Base-by-base conservation (phyloP, 169 alveolate genomes). In the Plasmodium berghei region DNA sequence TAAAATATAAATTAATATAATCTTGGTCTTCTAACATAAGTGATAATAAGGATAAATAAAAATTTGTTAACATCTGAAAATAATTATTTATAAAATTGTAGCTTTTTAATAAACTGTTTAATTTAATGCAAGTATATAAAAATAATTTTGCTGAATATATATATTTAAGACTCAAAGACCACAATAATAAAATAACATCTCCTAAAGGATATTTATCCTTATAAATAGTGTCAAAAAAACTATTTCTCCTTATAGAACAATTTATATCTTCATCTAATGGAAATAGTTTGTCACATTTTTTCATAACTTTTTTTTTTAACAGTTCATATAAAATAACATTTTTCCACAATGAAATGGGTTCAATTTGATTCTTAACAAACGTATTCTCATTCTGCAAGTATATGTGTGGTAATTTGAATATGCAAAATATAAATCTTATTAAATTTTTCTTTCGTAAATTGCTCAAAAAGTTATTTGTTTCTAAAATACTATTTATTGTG, bases 61-160 rank as follows among this genome's bases (percentile, higher is more conserved):
- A 86, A 42, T 86, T 86, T n/a, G 91, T 86, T 40, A 69, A 52
- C 22, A 71, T 61, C 52, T 59, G 34, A 72, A 59, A 86, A 20
- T 54, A 59, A 54, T 42, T 34, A 52, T 71, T 46, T 42, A 46
- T 40, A 52, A 10, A 16, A 20, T 70, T 58, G 16, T 22, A 18
- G 26, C 22, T 69, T 61, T 83, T 69, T 34, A 70, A 20, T 52
- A 48, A 59, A 16, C 55, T 26, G 5, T 71, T 70, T 45, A 86
- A 70, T 34, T 86, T n/a, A 40, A 64, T 59, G 59, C 70, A 86
- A 52, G 52, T 59, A 6, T 40, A 72, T 16, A 86, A 56, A 62
- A 86, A 59, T 55, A 86, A 71, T 71, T 86, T 49, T 48, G 91
- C 91, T 49, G 87, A 71, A 55, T 86, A 86, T 22, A 86, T 86